Percentiles rank a stretch among this genome's conserved stretches.
phyloP scores from a whole-genome alignment of 331 rosid genomes.

The Phaseolus coccineus region DNA sequence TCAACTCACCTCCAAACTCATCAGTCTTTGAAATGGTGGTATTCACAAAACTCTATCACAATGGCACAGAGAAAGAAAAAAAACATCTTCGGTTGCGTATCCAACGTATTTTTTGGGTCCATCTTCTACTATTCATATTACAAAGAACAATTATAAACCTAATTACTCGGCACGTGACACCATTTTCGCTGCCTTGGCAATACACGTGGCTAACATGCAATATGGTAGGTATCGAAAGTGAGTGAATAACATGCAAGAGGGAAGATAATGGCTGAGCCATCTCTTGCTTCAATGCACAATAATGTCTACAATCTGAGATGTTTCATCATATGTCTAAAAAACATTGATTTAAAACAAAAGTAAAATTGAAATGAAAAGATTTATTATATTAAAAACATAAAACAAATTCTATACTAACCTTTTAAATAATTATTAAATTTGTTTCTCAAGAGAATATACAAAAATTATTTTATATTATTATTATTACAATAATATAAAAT shows the following conservation, averaged over 20 bases:
- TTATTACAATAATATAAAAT: too few species aligned
- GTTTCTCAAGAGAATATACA: too few species aligned
- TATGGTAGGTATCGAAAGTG: neutral
- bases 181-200: neutral
- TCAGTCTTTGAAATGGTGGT: neutral
- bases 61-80: neutral
- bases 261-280: neutral
- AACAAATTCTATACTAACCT: too few species aligned
- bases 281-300: too few species aligned
- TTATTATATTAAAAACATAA: too few species aligned
- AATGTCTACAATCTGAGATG: too few species aligned
- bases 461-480: too few species aligned
- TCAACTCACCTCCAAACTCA: neutral
- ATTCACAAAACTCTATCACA: neutral
- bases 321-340: too few species aligned
- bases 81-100: conserved; percentile 20
- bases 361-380: too few species aligned
- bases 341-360: too few species aligned
- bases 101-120: neutral
- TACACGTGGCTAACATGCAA: conserved; percentile 59
- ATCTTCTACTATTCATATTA: neutral
- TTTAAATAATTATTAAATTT: too few species aligned
- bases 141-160: neutral
- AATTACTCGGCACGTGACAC: conserved; percentile 45
- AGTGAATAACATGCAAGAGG: neutral